A percentile compares a stretch with the other conserved stretches of the same genome.
phyloP scores from a whole-genome alignment of 1,139 yeast genomes.

The Protomyces inouyei region DNA sequence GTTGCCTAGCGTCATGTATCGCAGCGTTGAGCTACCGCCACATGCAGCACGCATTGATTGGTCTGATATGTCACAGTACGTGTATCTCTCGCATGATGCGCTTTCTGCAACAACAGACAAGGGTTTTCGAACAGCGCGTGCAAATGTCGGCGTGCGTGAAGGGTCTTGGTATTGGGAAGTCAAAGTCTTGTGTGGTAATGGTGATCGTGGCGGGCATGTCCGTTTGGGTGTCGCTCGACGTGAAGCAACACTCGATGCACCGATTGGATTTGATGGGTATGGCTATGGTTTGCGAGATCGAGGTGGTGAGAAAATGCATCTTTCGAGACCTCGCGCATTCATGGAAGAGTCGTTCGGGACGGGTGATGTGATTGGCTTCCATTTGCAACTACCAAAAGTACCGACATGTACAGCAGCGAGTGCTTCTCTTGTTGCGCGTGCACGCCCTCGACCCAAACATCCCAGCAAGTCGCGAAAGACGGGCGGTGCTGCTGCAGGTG shows the following conservation, averaged over 20 bases:
- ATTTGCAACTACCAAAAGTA: slow-evolving; percentile 60
- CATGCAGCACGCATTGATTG: slow-evolving; percentile 56
- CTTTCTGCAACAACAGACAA: slow-evolving; percentile 47
- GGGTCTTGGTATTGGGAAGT: slow-evolving; percentile 81
- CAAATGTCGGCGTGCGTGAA: slow-evolving; percentile 70
- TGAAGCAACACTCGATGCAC: slow-evolving; percentile 89
- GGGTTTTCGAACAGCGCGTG: slow-evolving; percentile 80
- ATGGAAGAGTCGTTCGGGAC: slow-evolving; percentile 53
- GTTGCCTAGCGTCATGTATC: slow-evolving; percentile 58
- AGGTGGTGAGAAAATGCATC: slow-evolving; percentile 71
- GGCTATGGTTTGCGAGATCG: slow-evolving; percentile 86
- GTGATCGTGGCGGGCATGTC: slow-evolving; percentile 49
- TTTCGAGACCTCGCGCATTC: slow-evolving; percentile 60
- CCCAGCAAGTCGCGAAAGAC: not conserved
- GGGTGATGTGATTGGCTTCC: slow-evolving; percentile 80
- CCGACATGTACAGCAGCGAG: not conserved
- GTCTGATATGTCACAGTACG: slow-evolving; percentile 67
- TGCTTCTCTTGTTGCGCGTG: not conserved
- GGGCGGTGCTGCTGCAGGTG: not conserved
- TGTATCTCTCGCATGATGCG: slow-evolving; percentile 43
- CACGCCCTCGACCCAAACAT: not conserved
- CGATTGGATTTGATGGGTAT: slow-evolving; percentile 92
- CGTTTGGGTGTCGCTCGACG: slow-evolving; percentile 76
- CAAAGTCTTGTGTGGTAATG: slow-evolving; percentile 45
- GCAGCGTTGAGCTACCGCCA: slow-evolving; percentile 73